Evolutionary conservation across 495 filamentous ascomycete genomes (phyloP), one percentile per base, ranked within the genome.

Genomic region (Penicillium angulare): DNA sequence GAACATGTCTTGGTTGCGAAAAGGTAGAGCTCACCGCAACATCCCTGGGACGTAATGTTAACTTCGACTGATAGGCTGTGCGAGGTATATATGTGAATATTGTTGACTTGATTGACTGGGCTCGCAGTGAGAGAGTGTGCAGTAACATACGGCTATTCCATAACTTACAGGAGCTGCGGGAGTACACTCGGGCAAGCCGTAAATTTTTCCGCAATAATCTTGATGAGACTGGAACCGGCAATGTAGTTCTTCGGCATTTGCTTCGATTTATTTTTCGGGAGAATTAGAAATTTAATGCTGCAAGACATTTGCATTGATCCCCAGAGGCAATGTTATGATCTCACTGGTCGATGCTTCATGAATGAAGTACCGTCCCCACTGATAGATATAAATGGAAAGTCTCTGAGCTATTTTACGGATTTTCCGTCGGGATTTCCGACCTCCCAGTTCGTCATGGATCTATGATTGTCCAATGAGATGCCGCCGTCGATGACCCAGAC

Each of bases 341-440:
- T n/a, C 16, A 66, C 55, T n/a, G 64, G 49, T 13, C 60, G 43
- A 48, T 66, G 60, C 40, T 58, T 61, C 10, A 55, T 49, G 23
- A 47, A 47, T 6, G 15, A 45, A 12, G 31, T 32, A 15, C 21
- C 3, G 26, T 48, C 24, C 18, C 36, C 53, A 39, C 45, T 26
- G 16, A 53, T 15, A 10, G 57, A 55, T 49, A 79, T 63, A 18
- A 79, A 71, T 31, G 61, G 70, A 55, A 67, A 78, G 43, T 70
- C 57, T 49, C 59, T 45, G 27, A 80, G 53, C n/a, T n/a, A n/a
- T n/a, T n/a, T n/a, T n/a, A n/a, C n/a, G n/a, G n/a, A n/a, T n/a
- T n/a, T n/a, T n/a, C n/a, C n/a, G n/a, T n/a, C n/a, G n/a, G n/a
- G n/a, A n/a, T n/a, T n/a, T n/a, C n/a, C n/a, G n/a, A n/a, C n/a